These are phyloP conservation scores for Diaporthe sp. DNA, from an alignment of 2,329 filamentous ascomycete genomes.

Conservation along the genomic window DNA sequence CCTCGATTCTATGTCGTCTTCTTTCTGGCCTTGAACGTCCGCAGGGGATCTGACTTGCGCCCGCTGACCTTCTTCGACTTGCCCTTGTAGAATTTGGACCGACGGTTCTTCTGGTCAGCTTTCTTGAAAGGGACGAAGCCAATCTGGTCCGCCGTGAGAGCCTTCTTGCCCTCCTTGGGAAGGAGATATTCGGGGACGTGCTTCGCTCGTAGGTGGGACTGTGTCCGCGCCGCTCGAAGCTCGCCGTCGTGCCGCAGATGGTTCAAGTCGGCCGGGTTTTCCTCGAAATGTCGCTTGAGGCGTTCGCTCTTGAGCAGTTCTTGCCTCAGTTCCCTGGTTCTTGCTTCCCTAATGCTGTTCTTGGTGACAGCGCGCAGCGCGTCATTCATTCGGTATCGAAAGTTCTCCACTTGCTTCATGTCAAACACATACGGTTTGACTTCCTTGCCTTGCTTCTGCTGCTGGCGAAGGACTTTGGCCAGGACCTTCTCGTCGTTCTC, in stretches of 20 bases:
- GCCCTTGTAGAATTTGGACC: slow-evolving; percentile 59
- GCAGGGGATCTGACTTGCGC: slow-evolving; percentile 86
- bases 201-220: slow-evolving; percentile 82
- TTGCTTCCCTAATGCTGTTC: slow-evolving; percentile 89
- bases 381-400: slow-evolving; percentile 95
- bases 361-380: slow-evolving; percentile 91
- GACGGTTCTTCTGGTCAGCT: slow-evolving; percentile 61
- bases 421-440: slow-evolving; percentile 95
- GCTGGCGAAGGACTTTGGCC: slow-evolving; percentile 82
- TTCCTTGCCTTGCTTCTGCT: slow-evolving; percentile 83
- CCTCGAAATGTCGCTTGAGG: slow-evolving; percentile 94
- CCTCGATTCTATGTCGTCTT: slow-evolving; percentile 52
- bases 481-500: slow-evolving; percentile 90
- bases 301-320: slow-evolving; percentile 96
- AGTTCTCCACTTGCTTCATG: slow-evolving; percentile 92
- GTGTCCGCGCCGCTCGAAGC: slow-evolving; percentile 83
- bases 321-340: slow-evolving; percentile 87
- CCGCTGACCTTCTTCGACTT: slow-evolving; percentile 62
- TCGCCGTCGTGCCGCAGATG: slow-evolving; percentile 94
- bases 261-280: slow-evolving; percentile 90
- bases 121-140: slow-evolving; percentile 82
- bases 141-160: slow-evolving; percentile 74
- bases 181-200: slow-evolving; percentile 95
- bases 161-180: slow-evolving; percentile 81
- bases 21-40: slow-evolving; percentile 82